phyloP scores from a whole-genome alignment of 306 rosid species.

The Chamaecrista fasciculata region DNA sequence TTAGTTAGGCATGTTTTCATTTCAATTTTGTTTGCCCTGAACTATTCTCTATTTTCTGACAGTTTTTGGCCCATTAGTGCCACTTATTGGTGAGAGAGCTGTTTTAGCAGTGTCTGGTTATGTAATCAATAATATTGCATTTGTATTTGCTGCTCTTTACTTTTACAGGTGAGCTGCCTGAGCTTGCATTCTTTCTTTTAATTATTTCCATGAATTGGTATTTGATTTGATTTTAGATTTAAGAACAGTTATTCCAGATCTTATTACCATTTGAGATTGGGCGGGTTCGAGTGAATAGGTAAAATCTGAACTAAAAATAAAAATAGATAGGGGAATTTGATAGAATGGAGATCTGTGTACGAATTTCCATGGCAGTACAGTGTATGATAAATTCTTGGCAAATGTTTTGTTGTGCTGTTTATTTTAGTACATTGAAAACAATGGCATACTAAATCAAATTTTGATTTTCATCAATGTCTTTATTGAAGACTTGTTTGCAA shows the following conservation, averaged over 20 bases:
- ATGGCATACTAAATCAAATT: neutral
- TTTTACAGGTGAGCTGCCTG: slow-evolving; percentile 49
- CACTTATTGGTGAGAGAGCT: slow-evolving; percentile 55
- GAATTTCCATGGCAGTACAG: neutral
- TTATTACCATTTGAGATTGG: neutral
- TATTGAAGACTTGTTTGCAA: neutral
- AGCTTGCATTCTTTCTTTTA: neutral
- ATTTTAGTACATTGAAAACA: neutral
- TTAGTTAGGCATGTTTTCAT: neutral
- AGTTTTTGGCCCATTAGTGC: slow-evolving; percentile 47
- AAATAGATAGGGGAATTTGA: neutral
- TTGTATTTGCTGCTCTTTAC: slow-evolving; percentile 64
- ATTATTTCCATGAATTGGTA: slow-evolving; percentile 1
- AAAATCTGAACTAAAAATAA: neutral
- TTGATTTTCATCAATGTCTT: neutral
- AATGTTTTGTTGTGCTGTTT: neutral
- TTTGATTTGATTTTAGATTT: neutral
- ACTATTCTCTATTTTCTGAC: slow-evolving; percentile 15
- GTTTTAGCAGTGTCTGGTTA: slow-evolving; percentile 66
- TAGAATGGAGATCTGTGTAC: neutral
- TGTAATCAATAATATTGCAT: slow-evolving; percentile 62
- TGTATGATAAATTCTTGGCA: neutral
- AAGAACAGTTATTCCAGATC: neutral
- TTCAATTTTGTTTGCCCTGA: neutral
- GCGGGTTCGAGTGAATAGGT: neutral